Percentiles rank a stretch among this genome's conserved stretches.
phyloP scores from a whole-genome alignment of 805 yeast species.

The Vanderwaltozyma polyspora region DNA sequence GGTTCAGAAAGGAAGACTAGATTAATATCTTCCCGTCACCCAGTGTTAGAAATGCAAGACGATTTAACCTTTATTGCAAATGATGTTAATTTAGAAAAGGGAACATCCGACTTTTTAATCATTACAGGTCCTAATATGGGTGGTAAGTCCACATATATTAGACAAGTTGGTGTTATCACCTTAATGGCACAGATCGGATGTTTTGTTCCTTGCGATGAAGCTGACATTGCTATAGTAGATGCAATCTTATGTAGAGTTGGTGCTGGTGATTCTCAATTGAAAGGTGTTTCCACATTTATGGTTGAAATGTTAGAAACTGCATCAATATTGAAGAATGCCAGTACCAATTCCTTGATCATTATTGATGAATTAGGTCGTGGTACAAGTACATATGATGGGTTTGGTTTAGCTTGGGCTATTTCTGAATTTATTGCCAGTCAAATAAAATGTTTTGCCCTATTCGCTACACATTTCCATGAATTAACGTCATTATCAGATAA shows the following conservation, averaged over 20 bases:
- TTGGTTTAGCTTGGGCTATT: conserved; percentile 96
- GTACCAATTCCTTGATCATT: conserved; percentile 72
- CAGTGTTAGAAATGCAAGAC: conserved; percentile 87
- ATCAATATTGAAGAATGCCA: conserved; percentile 77
- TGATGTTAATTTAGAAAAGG: conserved; percentile 59
- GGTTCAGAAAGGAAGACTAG: conserved; percentile 37
- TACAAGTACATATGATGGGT: conserved; percentile 82
- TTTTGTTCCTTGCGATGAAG: conserved; percentile 69
- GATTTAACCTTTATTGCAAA: conserved; percentile 85
- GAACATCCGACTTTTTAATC: conserved; percentile 56
- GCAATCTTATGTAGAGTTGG: conserved; percentile 95
- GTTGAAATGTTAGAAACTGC: conserved; percentile 97
- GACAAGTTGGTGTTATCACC: conserved; percentile 81
- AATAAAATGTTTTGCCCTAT: conserved; percentile 67
- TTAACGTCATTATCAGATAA: conserved; percentile 67
- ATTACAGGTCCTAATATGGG: conserved; percentile 98
- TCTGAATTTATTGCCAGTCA: conserved; percentile 70
- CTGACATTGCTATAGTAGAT: conserved; percentile 78
- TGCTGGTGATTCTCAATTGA: conserved; percentile 94
- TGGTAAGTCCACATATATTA: conserved; percentile 86
- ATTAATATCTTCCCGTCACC: conserved; percentile 79
- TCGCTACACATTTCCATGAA: conserved; percentile 98
- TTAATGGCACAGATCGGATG: conserved; percentile 85
- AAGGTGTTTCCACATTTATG: conserved; percentile 96
- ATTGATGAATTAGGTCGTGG: conserved; percentile 91